Percentiles rank a stretch among this genome's conserved stretches.
phyloP scores from a whole-genome alignment of 768 basidiomycete species.

The Cyathus striatus region DNA sequence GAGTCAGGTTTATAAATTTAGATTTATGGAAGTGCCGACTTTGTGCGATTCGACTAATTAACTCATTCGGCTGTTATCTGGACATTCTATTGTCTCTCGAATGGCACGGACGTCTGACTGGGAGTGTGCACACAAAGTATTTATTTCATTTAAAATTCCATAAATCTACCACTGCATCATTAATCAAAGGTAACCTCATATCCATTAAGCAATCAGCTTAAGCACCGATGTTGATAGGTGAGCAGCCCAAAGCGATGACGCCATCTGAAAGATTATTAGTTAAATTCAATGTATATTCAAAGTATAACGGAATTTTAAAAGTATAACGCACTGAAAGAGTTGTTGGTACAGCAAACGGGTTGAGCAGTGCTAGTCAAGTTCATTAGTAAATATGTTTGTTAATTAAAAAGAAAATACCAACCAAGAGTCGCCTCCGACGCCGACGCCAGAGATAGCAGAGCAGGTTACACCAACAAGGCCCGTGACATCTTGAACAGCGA shows the following conservation, averaged over 20 bases:
- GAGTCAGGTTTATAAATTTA: no score
- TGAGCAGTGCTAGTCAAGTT: background rate
- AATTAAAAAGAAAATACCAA: background rate
- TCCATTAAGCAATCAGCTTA: no score
- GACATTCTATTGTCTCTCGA: no score
- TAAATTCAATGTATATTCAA: background rate
- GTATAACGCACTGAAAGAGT: background rate
- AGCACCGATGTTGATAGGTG: background rate
- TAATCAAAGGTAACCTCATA: no score
- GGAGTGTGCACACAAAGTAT: no score
- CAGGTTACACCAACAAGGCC: slow-evolving; percentile 2
- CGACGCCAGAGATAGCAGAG: background rate
- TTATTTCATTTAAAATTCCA: no score
- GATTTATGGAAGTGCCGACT: no score
- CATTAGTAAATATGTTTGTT: background rate
- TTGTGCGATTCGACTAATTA: no score
- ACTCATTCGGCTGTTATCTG: no score
- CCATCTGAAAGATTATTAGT: background rate
- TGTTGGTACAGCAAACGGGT: slow-evolving; percentile 1
- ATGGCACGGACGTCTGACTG: no score
- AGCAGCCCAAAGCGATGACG: background rate
- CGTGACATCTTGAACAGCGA: slow-evolving; percentile 1
- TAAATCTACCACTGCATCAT: no score
- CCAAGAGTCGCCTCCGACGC: slow-evolving; percentile 2
- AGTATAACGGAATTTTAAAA: background rate